Percentiles rank a stretch among this genome's conserved stretches.
These are phyloP conservation scores for Penicillium soppii DNA, from an alignment of 495 filamentous ascomycete species.

Conservation along the genomic window DNA sequence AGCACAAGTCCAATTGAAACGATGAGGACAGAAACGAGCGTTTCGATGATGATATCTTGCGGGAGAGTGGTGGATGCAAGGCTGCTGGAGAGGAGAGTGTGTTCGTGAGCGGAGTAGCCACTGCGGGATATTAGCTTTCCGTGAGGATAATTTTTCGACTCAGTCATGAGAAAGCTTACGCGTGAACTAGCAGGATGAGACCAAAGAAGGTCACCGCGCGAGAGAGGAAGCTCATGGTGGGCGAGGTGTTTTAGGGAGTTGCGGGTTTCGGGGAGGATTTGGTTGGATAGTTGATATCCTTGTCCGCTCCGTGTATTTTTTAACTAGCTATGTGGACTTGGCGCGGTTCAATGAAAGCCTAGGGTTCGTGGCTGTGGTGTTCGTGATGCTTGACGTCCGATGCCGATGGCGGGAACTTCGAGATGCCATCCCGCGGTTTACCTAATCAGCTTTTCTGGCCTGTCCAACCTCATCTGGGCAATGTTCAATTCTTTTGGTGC, in stretches of 20 bases:
- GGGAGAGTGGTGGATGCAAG: conserved; percentile 58
- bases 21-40: conserved; percentile 59
- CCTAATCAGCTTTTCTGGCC: background rate
- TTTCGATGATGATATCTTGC: conserved; percentile 67
- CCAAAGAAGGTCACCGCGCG: conserved; percentile 63
- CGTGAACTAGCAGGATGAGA: conserved; percentile 66
- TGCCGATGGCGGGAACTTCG: background rate
- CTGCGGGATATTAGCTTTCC: conserved; percentile 37
- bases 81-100: conserved; percentile 66
- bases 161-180: conserved; percentile 52
- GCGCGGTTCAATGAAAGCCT: background rate
- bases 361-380: background rate
- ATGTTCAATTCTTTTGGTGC: no score
- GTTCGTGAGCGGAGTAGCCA: conserved; percentile 84
- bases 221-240: conserved; percentile 64
- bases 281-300: background rate
- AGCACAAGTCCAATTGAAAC: conserved; percentile 72
- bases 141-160: background rate
- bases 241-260: conserved; percentile 8
- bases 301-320: background rate
- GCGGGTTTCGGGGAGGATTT: conserved; percentile 13
- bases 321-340: background rate
- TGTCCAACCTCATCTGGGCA: background rate
- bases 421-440: conserved; percentile 1
- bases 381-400: background rate